Conservation (phyloP, 192 early-diverging fungal genomes). For the Coemansia sp. region DNA sequence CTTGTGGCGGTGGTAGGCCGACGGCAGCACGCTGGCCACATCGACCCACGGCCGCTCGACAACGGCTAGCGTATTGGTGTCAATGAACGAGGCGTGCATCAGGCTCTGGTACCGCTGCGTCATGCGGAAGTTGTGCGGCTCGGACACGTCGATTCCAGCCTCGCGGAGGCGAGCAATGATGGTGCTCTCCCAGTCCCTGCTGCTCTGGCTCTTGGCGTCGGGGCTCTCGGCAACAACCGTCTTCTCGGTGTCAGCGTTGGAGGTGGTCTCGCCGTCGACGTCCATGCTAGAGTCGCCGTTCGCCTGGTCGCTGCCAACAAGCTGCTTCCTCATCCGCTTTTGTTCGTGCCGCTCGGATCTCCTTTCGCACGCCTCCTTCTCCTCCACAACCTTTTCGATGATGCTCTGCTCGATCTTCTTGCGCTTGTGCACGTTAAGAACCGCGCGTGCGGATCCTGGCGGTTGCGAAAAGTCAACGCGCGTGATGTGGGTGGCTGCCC, state of each 20-base stretch:
- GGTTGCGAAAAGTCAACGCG: constrained; percentile 69
- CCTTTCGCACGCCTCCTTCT: constrained; percentile 39
- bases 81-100: constrained; percentile 77
- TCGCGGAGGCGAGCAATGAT: constrained; percentile 46
- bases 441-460: constrained; percentile 56
- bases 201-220: constrained; percentile 18
- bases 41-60: constrained; percentile 86
- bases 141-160: constrained; percentile 50
- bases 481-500: constrained; percentile 69
- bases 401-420: constrained; percentile 57
- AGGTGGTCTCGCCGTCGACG: constrained; percentile 26
- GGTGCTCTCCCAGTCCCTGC: constrained; percentile 45
- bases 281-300: constrained; percentile 33
- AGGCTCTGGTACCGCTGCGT: constrained; percentile 81
- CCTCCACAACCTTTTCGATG: constrained; percentile 40
- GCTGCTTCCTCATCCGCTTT: constrained; percentile 55
- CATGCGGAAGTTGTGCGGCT: constrained; percentile 66
- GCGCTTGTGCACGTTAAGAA: constrained; percentile 61
- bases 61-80: constrained; percentile 72
- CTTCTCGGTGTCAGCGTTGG: constrained; percentile 11
- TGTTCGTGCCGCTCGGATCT: constrained; percentile 40
- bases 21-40: constrained; percentile 75
- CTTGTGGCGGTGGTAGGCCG: constrained; percentile 79
- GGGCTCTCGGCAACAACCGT: constrained; percentile 15
- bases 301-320: constrained; percentile 18